These are phyloP conservation scores for Kodamaea arcana DNA, from an alignment of 1,139 yeast genomes.

Conservation along the genomic window DNA sequence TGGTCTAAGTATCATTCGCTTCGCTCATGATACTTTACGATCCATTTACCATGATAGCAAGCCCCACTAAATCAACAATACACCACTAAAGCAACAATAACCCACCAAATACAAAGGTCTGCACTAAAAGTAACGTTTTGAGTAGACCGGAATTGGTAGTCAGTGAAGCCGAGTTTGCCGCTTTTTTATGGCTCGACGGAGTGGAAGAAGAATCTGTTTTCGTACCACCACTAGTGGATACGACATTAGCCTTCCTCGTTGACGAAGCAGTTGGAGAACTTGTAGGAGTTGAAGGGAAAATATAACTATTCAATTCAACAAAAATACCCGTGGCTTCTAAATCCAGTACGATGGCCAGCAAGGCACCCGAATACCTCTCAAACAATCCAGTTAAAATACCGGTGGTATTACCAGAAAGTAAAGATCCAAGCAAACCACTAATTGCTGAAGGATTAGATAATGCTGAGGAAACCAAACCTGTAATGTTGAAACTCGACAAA, in stretches of 20 bases:
- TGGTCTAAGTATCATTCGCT: too few relatives aligned
- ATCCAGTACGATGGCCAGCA: slow-evolving; percentile 27
- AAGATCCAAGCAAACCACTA: slow-evolving; percentile 18
- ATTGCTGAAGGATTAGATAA: slow-evolving; percentile 26
- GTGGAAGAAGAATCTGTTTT: slow-evolving; percentile 8
- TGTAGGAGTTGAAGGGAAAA: slow-evolving; percentile 26
- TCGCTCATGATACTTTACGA: too few relatives aligned
- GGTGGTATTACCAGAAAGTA: slow-evolving; percentile 22
- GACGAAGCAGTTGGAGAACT: slow-evolving; percentile 8
- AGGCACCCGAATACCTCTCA: slow-evolving; percentile 32
- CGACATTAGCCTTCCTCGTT: slow-evolving; percentile 8
- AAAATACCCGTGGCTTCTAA: slow-evolving; percentile 40
- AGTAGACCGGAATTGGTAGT: slow-evolving; percentile 14
- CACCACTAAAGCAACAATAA: too few relatives aligned
- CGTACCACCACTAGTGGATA: slow-evolving; percentile 7
- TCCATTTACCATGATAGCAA: too few relatives aligned
- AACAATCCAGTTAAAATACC: slow-evolving; percentile 9
- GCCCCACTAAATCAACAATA: too few relatives aligned
- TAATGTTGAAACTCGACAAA: slow-evolving; percentile 22
- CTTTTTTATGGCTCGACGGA: background rate
- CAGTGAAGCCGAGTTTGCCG: slow-evolving; percentile 2
- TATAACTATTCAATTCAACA: slow-evolving; percentile 32
- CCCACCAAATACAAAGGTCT: slow-evolving; percentile 21
- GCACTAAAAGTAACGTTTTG: slow-evolving; percentile 15
- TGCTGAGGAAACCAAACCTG: slow-evolving; percentile 20